Evolutionary conservation across 805 yeast species (phyloP), one percentile per base, ranked within the genome.

Genomic region (Jamesozyma spencerorum): DNA sequence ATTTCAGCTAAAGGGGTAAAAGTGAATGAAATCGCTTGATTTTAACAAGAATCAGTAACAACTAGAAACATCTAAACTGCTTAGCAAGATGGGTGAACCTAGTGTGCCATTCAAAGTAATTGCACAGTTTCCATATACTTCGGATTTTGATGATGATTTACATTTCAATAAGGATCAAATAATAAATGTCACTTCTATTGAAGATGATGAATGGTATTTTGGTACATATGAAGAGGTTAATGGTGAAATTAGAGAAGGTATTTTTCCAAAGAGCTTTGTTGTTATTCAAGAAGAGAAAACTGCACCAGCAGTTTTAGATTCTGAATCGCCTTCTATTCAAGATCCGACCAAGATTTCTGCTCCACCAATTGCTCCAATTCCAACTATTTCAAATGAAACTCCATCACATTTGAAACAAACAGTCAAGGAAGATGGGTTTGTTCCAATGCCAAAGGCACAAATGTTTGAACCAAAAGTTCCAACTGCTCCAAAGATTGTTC

Each of bases 151-250:
- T 22, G 97, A 92, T 58, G 98, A 90, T 59, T 71, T 90, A 56
- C 68, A 73, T 27, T 88, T 90, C 51, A 58, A 60, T 0, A 74
- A 67, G 4, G 88, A 83, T 17, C 86, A 83, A 57, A 48, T 73
- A 22, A 80, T 90, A 48, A 74, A 77, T 3, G 96, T 90, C 20
- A 77, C 80, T 4, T 77, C 75, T 30, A 69, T 85, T 39, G 95
- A 86, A 50, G 97, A 90, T 59, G 94, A 79, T 5, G 95, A 88
- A 47, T 92, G 97, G 97, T 82, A 75, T 55, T 67, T 73, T 31
- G 98, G 98, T 3, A 64, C 69, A 4, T 82, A 73, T 51, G 54
- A 52, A 3, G 72, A 65, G 46, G 17, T 18, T n/a, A 32, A 41
- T 15, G 85, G 85, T 4, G 54, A 47, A 8, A 33, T 49, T 19